A percentile compares a stretch with the other conserved stretches of the same genome.
Conservation (phyloP, 352 stramenopile genomes). For the Phytophthora chlamydospora region DNA sequence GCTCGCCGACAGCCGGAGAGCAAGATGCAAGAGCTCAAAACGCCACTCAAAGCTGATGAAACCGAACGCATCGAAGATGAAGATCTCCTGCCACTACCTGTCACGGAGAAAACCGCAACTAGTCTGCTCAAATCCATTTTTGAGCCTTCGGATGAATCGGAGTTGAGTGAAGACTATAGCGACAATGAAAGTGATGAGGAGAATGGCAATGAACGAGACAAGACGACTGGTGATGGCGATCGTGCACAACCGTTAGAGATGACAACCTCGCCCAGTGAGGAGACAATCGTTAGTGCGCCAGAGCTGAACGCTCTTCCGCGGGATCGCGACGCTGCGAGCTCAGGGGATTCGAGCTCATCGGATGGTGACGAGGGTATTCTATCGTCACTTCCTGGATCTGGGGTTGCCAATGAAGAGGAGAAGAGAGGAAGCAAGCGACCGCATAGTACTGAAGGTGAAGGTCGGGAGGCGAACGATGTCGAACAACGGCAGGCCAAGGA, state of each 20-base stretch:
- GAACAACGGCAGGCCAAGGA: conserved; percentile 19
- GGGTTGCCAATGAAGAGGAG: conserved; percentile 2
- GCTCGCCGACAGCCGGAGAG: conserved; percentile 3
- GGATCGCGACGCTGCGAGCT: conserved; percentile 3
- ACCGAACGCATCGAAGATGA: conserved; percentile 10
- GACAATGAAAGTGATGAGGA: conserved; percentile 38
- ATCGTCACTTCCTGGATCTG: background rate
- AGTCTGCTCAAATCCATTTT: conserved; percentile 85
- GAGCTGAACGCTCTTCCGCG: background rate
- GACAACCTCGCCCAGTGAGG: background rate
- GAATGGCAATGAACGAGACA: conserved; percentile 8
- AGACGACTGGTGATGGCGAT: background rate
- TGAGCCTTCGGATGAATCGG: conserved; percentile 69
- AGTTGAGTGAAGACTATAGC: conserved; percentile 49
- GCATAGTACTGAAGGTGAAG: conserved; percentile 5
- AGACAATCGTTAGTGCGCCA: background rate
- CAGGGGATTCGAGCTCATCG: conserved; percentile 26
- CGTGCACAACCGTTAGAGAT: background rate
- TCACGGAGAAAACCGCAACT: conserved; percentile 45
- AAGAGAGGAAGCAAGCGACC: conserved; percentile 20
- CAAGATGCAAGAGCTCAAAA: background rate
- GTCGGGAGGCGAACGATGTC: conserved; percentile 3
- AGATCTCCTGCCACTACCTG: conserved; percentile 47
- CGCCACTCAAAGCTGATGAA: background rate
- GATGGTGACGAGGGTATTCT: conserved; percentile 21